Conservation (phyloP, 2,329 filamentous ascomycete species). For the Clonostachys rhizophaga region DNA sequence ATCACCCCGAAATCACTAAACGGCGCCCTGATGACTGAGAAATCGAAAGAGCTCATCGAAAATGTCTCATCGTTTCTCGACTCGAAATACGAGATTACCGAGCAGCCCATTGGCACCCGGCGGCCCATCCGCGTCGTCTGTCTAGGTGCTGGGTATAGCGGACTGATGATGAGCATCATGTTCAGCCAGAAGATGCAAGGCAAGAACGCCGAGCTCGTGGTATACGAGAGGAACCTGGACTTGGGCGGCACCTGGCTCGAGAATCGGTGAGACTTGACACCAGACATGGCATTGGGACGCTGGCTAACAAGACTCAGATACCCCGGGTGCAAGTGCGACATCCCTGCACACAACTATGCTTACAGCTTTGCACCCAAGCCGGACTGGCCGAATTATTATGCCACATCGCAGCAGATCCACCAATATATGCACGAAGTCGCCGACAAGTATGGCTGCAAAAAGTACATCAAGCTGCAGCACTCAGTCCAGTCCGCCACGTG, state of each 20-base stretch:
- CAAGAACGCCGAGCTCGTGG: constrained; percentile 3
- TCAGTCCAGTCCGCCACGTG: constrained; percentile 1
- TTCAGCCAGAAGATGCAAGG: constrained; percentile 4
- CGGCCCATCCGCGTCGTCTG: constrained; percentile 17
- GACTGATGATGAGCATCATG: constrained; percentile 50
- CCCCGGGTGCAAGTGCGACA: constrained; percentile 4
- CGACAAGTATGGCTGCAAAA: constrained; percentile 55
- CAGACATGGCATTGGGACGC: too few relatives aligned
- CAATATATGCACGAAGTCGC: constrained; percentile 41
- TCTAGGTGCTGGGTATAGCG: background rate
- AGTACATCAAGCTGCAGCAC: constrained; percentile 44
- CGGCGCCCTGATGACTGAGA: too few relatives aligned
- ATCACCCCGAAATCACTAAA: too few relatives aligned
- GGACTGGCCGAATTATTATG: constrained; percentile 8
- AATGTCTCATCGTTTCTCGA: background rate
- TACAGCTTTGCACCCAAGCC: constrained; percentile 8
- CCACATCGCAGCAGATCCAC: constrained; percentile 6
- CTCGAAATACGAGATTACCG: constrained; percentile 9
- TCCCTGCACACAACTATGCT: constrained; percentile 6
- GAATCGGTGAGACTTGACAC: background rate
- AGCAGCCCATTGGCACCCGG: constrained; percentile 12
- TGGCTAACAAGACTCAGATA: background rate
- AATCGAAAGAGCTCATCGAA: too few relatives aligned
- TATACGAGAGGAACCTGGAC: constrained; percentile 1
- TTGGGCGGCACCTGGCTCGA: constrained; percentile 2